Evolutionary conservation across 345 rosid genomes (phyloP).

Genomic region (Ricinus communis): DNA sequence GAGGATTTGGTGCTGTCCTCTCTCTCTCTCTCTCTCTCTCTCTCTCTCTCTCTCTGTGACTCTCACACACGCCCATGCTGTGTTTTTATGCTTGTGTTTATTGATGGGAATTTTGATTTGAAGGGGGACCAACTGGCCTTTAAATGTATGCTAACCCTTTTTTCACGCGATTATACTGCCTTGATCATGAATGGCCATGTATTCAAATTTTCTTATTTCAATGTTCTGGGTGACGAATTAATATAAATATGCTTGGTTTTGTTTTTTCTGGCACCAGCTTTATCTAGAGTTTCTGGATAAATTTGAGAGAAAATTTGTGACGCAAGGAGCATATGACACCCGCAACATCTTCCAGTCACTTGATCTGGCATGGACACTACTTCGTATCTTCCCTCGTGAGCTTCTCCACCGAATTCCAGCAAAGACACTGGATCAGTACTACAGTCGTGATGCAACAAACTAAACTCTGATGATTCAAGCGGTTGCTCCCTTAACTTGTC

Average conservation of each 20-base stretch:
- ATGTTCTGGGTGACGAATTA: background rate
- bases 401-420: constrained; percentile 98
- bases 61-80: no score
- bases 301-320: constrained; percentile 40
- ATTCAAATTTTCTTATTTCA: background rate
- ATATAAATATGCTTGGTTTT: background rate
- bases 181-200: no score
- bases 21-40: constrained; percentile 8
- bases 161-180: no score
- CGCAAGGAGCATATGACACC: constrained; percentile 34
- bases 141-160: no score
- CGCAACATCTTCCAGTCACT: constrained; percentile 72
- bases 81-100: no score
- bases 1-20: constrained; percentile 90
- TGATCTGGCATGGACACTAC: constrained; percentile 93
- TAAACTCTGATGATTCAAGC: background rate
- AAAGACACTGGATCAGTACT: constrained; percentile 81
- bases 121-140: background rate
- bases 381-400: constrained; percentile 97
- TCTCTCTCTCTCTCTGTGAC: no score
- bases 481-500: background rate
- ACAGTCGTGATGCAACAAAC: constrained; percentile 63
- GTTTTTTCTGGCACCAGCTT: background rate
- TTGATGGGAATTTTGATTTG: no score
- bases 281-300: constrained; percentile 51